Conservation (phyloP, 768 basidiomycete species). For the button mushroom (Agaricus bisporus) region DNA sequence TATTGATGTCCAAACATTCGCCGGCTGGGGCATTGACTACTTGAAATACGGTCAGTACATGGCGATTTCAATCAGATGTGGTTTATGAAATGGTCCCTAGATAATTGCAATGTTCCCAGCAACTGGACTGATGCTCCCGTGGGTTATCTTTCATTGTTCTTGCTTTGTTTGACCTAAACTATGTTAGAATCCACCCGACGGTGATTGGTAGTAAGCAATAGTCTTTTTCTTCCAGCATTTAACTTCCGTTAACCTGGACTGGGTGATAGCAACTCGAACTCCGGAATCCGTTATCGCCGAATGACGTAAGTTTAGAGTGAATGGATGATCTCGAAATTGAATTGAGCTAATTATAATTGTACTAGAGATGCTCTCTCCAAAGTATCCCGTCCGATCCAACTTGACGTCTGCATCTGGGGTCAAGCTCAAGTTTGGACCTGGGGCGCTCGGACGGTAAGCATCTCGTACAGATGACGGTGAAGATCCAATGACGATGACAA, state of each 20-base stretch:
- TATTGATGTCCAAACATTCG: conserved; percentile 46
- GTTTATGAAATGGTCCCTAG: conserved; percentile 17
- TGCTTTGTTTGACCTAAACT: neutral
- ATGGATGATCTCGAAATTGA: neutral
- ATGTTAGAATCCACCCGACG: conserved; percentile 26
- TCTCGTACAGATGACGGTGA: neutral
- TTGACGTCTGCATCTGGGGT: conserved; percentile 52
- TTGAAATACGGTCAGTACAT: conserved; percentile 44
- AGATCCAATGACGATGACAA: neutral
- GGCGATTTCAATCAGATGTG: neutral
- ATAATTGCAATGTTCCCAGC: conserved; percentile 48
- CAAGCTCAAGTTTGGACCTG: conserved; percentile 47
- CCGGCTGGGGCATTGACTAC: conserved; percentile 51
- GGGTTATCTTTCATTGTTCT: conserved; percentile 10
- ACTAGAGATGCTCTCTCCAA: conserved; percentile 38
- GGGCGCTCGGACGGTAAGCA: conserved; percentile 43
- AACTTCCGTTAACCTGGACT: neutral
- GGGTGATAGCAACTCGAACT: conserved; percentile 42
- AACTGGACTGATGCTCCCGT: conserved; percentile 43
- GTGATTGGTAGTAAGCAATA: conserved; percentile 43
- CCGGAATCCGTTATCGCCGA: conserved; percentile 48
- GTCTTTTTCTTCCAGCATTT: too few species aligned
- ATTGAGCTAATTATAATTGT: neutral
- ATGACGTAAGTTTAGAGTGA: conserved; percentile 36
- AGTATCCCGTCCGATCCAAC: conserved; percentile 41